Conservation (phyloP, 2,329 filamentous ascomycete genomes). For the Chalara sp. region DNA sequence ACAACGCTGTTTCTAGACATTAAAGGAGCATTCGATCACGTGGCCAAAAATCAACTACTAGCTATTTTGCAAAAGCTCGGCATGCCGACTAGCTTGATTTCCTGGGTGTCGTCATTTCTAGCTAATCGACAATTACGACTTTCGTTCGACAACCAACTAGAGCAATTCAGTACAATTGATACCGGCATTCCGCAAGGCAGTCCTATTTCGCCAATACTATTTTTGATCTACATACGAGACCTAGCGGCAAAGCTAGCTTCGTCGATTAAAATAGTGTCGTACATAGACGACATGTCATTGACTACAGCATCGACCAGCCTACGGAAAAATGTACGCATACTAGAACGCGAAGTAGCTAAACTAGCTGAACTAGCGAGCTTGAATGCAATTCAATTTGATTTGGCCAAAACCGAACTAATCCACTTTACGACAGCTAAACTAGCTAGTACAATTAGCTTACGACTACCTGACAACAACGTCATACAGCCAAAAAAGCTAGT, state of each 20-base stretch:
- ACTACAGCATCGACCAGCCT: background rate
- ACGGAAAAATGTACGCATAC: background rate
- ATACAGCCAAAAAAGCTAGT: background rate
- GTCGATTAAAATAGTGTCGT: background rate
- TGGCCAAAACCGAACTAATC: background rate
- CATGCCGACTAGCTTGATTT: background rate
- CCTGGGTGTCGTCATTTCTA: background rate
- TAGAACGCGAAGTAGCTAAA: background rate
- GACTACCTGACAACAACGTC: background rate
- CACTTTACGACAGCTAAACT: background rate
- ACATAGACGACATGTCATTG: background rate
- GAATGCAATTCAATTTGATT: background rate
- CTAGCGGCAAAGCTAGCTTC: background rate
- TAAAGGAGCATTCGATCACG: slow-evolving; percentile 1
- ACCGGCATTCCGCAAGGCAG: background rate
- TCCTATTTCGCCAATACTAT: background rate
- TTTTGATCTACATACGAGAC: background rate
- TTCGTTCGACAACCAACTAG: background rate
- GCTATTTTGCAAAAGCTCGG: background rate
- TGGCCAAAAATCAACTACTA: slow-evolving; percentile 3
- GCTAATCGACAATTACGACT: background rate
- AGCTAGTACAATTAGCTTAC: background rate
- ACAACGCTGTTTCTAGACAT: slow-evolving; percentile 2
- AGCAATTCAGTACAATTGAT: background rate
- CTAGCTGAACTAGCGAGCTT: background rate